Evolutionary conservation across 495 filamentous ascomycete species (phyloP).

Genomic region (Penicillium daleae): DNA sequence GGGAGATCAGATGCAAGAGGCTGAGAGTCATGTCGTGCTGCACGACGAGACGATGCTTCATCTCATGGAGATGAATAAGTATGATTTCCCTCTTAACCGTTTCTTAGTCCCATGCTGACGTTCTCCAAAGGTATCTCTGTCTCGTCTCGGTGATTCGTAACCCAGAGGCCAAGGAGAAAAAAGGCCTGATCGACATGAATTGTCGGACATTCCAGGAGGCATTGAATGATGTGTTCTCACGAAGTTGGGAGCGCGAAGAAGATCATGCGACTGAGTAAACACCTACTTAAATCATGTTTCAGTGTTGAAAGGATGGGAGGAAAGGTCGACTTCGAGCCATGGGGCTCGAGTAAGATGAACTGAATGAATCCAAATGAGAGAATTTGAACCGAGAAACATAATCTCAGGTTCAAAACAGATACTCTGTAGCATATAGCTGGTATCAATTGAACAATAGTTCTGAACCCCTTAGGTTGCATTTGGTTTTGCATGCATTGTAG

Average conservation of each 20-base stretch:
- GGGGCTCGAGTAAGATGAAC: not conserved
- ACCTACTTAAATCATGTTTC: not conserved
- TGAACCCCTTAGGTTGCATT: not conserved
- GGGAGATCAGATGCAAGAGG: constrained; percentile 68
- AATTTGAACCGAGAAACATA: not conserved
- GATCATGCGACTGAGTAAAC: constrained; percentile 7
- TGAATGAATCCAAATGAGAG: not conserved
- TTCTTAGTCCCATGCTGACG: constrained; percentile 9
- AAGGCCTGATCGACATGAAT: constrained; percentile 64
- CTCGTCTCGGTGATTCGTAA: constrained; percentile 78
- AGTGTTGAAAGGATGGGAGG: not conserved
- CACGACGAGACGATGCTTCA: constrained; percentile 85
- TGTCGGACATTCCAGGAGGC: constrained; percentile 63
- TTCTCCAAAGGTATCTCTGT: constrained; percentile 58
- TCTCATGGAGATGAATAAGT: constrained; percentile 89
- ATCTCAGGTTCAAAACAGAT: not conserved
- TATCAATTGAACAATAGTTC: not conserved
- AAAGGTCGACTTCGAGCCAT: not conserved
- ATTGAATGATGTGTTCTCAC: constrained; percentile 59
- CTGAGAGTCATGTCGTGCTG: constrained; percentile 77
- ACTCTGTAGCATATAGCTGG: not conserved
- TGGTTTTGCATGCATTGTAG: constrained; percentile 8
- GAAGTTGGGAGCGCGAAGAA: constrained; percentile 48
- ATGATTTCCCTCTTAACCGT: constrained; percentile 26
- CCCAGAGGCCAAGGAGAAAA: constrained; percentile 57